Conservation (phyloP, 2,329 filamentous ascomycete species). For the Xylaria sp. region DNA sequence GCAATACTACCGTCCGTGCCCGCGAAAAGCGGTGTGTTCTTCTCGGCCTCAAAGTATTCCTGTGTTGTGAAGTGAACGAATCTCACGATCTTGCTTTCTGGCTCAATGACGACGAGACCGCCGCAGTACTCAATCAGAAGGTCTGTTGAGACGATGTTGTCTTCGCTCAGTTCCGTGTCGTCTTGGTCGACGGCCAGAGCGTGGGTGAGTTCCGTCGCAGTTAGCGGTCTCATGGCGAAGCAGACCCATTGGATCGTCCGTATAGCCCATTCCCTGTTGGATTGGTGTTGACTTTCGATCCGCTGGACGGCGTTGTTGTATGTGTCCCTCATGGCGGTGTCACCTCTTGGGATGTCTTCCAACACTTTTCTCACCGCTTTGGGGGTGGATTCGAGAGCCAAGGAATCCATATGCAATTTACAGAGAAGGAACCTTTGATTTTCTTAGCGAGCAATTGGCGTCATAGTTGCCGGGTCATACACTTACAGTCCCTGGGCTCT, state of each 20-base stretch:
- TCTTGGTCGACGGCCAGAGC: slow-evolving; percentile 52
- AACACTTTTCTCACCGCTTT: slow-evolving; percentile 25
- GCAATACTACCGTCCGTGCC: slow-evolving; percentile 22
- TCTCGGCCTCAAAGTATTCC: slow-evolving; percentile 52
- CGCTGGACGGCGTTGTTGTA: slow-evolving; percentile 22
- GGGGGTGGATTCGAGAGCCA: slow-evolving; percentile 19
- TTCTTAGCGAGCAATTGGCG: slow-evolving; percentile 9
- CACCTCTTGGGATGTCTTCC: slow-evolving; percentile 13
- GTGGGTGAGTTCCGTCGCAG: slow-evolving; percentile 51
- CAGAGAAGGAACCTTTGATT: slow-evolving; percentile 18
- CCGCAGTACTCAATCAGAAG: slow-evolving; percentile 50
- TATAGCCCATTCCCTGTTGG: slow-evolving; percentile 19
- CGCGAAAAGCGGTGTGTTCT: slow-evolving; percentile 19
- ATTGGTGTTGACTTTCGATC: slow-evolving; percentile 23
- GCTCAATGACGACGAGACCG: slow-evolving; percentile 53
- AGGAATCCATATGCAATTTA: slow-evolving; percentile 25
- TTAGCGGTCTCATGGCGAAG: slow-evolving; percentile 21
- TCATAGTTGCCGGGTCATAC: not conserved
- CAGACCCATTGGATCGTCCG: slow-evolving; percentile 18
- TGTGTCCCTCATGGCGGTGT: slow-evolving; percentile 16
- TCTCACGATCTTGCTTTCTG: slow-evolving; percentile 51
- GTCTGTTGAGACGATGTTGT: slow-evolving; percentile 46
- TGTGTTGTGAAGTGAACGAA: slow-evolving; percentile 57
- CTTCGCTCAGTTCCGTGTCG: slow-evolving; percentile 45
- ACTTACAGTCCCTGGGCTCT: slow-evolving; percentile 28